Percentiles rank a stretch among this genome's conserved stretches.
These are phyloP conservation scores for Zygotorulaspora chibaensis DNA, from an alignment of 805 yeast species.

Conservation along the genomic window DNA sequence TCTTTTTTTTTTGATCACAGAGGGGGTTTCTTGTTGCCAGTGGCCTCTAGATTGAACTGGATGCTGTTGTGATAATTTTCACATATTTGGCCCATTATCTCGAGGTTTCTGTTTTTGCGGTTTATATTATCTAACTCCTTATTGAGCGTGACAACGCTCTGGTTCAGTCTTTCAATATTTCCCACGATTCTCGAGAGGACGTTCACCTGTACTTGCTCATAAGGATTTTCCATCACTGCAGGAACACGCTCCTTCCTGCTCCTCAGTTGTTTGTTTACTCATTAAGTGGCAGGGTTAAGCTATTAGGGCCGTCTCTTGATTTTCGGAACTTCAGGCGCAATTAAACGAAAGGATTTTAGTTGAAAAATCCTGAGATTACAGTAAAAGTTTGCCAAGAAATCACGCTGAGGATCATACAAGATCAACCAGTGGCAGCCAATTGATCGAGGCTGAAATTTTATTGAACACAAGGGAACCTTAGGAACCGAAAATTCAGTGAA, in stretches of 20 bases:
- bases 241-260: background rate
- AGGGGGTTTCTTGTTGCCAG: constrained; percentile 48
- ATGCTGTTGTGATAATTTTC: constrained; percentile 68
- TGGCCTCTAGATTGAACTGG: constrained; percentile 62
- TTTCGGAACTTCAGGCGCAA: no score
- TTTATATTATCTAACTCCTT: constrained; percentile 57
- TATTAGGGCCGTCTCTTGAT: background rate
- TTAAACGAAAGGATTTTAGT: no score
- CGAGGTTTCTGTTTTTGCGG: constrained; percentile 62
- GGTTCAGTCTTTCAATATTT: constrained; percentile 72
- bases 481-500: background rate
- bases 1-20: constrained; percentile 8
- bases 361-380: no score
- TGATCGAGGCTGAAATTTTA: no score
- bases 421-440: no score
- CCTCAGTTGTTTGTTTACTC: no score
- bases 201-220: constrained; percentile 75
- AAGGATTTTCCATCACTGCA: constrained; percentile 71
- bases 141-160: constrained; percentile 62
- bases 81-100: constrained; percentile 73
- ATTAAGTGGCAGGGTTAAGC: no score
- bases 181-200: constrained; percentile 69
- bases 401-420: no score
- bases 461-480: no score
- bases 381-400: no score